phyloP scores from a whole-genome alignment of 2,329 filamentous ascomycete genomes.

The Penicillium sp. region DNA sequence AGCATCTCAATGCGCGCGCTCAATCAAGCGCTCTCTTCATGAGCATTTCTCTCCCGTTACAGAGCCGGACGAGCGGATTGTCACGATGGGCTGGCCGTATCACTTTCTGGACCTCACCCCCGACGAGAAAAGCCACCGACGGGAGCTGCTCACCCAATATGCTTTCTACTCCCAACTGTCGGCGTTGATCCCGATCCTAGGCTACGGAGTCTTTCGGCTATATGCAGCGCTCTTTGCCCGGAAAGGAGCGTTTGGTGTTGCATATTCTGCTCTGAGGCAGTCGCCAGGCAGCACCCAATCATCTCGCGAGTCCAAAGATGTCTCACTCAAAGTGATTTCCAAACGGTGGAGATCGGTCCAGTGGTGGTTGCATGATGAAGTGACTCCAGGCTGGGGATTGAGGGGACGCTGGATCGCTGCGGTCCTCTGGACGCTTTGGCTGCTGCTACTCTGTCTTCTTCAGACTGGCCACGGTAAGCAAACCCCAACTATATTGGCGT shows the following conservation, averaged over 20 bases:
- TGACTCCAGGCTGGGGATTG: constrained; percentile 3
- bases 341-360: background rate
- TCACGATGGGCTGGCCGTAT: constrained; percentile 12
- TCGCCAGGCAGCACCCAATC: background rate
- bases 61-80: background rate
- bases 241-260: background rate
- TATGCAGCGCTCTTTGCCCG: background rate
- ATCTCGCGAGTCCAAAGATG: background rate
- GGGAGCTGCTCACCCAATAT: constrained; percentile 2
- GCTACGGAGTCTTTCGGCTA: background rate
- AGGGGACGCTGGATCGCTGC: constrained; percentile 7
- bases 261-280: background rate
- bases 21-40: background rate
- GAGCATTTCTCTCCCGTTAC: background rate
- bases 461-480: constrained; percentile 8
- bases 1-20: background rate
- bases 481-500: background rate
- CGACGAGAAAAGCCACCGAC: constrained; percentile 2
- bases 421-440: constrained; percentile 2
- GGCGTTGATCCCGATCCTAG: constrained; percentile 1
- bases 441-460: constrained; percentile 1
- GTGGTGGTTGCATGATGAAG: constrained; percentile 9
- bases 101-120: constrained; percentile 9
- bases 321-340: background rate
- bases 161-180: constrained; percentile 5